These are phyloP conservation scores for Colletotrichum sp. DNA, from an alignment of 2,329 filamentous ascomycete genomes.

Conservation along the genomic window DNA sequence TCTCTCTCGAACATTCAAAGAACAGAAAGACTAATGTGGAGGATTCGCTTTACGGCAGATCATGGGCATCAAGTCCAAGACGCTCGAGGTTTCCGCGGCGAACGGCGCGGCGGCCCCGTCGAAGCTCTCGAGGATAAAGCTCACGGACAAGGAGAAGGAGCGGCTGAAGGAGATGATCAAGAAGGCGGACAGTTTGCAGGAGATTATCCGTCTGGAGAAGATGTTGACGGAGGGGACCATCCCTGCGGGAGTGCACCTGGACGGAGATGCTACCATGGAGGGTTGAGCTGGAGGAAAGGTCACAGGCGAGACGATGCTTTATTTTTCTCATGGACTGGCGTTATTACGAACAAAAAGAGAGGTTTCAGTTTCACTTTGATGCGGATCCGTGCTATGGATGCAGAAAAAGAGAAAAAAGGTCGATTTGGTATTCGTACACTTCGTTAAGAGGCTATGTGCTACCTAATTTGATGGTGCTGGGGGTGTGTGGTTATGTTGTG, in stretches of 20 bases:
- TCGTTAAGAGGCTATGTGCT: neutral
- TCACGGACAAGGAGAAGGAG: constrained; percentile 89
- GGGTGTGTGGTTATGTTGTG: neutral
- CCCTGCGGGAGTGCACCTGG: constrained; percentile 68
- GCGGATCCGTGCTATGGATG: neutral
- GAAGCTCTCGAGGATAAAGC: constrained; percentile 78
- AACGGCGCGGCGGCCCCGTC: constrained; percentile 49
- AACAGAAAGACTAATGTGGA: neutral
- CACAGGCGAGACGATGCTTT: neutral
- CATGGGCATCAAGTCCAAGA: constrained; percentile 81
- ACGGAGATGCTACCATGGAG: constrained; percentile 62
- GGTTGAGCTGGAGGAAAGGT: constrained; percentile 44
- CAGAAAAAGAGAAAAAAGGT: neutral
- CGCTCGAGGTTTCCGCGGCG: constrained; percentile 64
- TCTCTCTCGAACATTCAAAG: neutral
- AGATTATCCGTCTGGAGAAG: constrained; percentile 90
- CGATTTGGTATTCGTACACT: constrained; percentile 3
- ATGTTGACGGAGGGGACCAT: constrained; percentile 88
- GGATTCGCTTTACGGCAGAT: constrained; percentile 56
- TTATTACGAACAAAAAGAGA: constrained; percentile 1
- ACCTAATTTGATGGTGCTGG: neutral
- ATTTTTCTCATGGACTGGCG: constrained; percentile 6
- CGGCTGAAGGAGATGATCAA: constrained; percentile 85
- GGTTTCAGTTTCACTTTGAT: neutral
- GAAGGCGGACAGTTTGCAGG: constrained; percentile 86